Evolutionary conservation across 225 moss, liverwort and hornwort genomes (phyloP), one percentile per base, ranked within the genome.

Genomic region (Straminergon stramineum): DNA sequence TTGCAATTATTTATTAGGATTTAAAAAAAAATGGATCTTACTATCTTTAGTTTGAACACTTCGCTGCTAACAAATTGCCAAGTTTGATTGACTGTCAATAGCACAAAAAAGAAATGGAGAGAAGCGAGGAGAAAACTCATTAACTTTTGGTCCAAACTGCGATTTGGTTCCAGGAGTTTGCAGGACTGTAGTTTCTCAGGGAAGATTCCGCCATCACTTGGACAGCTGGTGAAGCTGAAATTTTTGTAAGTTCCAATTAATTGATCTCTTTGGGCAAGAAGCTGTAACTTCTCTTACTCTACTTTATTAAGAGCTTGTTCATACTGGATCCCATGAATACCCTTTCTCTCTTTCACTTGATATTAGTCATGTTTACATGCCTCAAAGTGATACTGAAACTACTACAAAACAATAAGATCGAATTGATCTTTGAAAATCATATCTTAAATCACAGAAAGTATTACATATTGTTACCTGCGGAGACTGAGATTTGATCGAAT

Each of bases 131-230:
- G 79, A 80, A 58, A 17, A 60, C 58, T 80, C 41, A 80, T 52
- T 71, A 15, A 41, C 11, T 3, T 39, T 28, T 28, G 39, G 12
- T 13, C 39, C 60, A 12, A 81, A 81, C 30, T 65, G n/a, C 43
- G 35, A 58, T 86, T 61, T 86, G 61, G 45, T 88, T 87, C 32
- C 91, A 93, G 93, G 89, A 91, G 88, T 90, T 88, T 93, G 86
- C 93, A 93, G 80, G 34, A n/a, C 17, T 93, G 93, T 45, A 57
- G 75, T 21, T 84, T 93, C 86, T 88, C 84, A 41, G 91, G 90
- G 31, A 35, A 17, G 13, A 91, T 93, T 81, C 90, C 93, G 76
- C 5, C 35, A 17, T 88, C 88, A 16, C 88, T 91, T 34, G 88
- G 90, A 35, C 58, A 90, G 15, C 68, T 93, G 43, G 77, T 21